Conservation (phyloP, 1,284 basidiomycete species). For the Heliocybe sulcata region DNA sequence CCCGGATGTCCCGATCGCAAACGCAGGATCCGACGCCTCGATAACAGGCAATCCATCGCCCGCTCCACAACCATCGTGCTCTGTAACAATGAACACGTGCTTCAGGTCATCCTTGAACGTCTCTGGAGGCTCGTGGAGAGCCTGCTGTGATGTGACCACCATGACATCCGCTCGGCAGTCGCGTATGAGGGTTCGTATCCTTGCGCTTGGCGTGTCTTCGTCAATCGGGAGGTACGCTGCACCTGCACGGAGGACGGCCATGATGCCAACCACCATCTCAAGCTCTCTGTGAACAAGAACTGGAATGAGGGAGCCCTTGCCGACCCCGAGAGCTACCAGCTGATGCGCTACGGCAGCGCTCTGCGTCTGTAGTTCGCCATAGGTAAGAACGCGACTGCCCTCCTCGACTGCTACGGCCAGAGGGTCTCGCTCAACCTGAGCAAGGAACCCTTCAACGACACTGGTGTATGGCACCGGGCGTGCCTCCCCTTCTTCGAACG, state of each 20-base stretch:
- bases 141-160: too few relatives aligned
- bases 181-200: slow-evolving; percentile 20
- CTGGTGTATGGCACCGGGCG: background rate
- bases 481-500: too few relatives aligned
- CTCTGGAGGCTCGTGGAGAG: too few relatives aligned
- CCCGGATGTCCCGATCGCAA: too few relatives aligned
- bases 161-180: too few relatives aligned
- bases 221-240: background rate
- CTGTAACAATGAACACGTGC: too few relatives aligned
- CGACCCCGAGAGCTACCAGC: slow-evolving; percentile 23
- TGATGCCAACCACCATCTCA: slow-evolving; percentile 41
- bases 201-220: background rate
- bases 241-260: background rate
- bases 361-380: background rate
- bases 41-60: too few relatives aligned
- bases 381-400: background rate
- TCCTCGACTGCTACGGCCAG: background rate
- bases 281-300: slow-evolving; percentile 48
- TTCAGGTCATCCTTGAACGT: too few relatives aligned
- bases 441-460: background rate
- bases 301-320: slow-evolving; percentile 42
- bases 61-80: too few relatives aligned
- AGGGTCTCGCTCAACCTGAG: background rate
- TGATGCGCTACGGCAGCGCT: too few relatives aligned
- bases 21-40: too few relatives aligned